These are phyloP conservation scores for Eucalyptus erythrocorys DNA, from an alignment of 345 rosid genomes.

Conservation along the genomic window DNA sequence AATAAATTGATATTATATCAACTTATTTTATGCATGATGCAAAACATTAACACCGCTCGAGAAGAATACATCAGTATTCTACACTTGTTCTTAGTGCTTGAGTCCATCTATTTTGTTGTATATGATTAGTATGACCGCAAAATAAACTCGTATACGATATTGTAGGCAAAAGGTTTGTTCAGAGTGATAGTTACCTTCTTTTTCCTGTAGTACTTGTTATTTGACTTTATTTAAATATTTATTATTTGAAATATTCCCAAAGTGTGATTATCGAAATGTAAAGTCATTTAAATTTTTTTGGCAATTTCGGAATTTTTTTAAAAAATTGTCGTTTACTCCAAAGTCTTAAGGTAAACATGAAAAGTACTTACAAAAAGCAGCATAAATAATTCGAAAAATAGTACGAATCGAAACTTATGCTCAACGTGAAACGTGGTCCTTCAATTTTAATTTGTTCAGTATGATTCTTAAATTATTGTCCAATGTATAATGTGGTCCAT, in stretches of 20 bases:
- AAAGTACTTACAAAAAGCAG: not conserved
- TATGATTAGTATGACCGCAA: not conserved
- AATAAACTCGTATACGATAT: not conserved
- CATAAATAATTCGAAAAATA: not conserved
- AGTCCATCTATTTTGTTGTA: not conserved
- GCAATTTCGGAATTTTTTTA: not conserved
- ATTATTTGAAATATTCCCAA: not conserved
- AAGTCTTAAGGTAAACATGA: not conserved
- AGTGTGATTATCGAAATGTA: not conserved
- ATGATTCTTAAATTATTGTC: rapidly evolving
- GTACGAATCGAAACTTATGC: not conserved
- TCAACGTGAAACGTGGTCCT: rapidly evolving
- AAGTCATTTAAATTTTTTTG: not conserved
- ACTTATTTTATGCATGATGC: not conserved
- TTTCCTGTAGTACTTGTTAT: not conserved
- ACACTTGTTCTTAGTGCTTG: not conserved
- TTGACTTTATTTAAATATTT: not conserved
- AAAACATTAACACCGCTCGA: not conserved
- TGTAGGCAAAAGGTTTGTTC: not conserved
- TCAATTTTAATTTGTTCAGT: too few species aligned
- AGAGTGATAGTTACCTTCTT: not conserved
- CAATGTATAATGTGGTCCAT: rapidly evolving
- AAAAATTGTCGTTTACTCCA: not conserved
- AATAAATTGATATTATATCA: not conserved
- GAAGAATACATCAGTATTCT: not conserved